Base-by-base conservation (phyloP, 495 filamentous ascomycete species). In the Durotheca rogersii region DNA sequence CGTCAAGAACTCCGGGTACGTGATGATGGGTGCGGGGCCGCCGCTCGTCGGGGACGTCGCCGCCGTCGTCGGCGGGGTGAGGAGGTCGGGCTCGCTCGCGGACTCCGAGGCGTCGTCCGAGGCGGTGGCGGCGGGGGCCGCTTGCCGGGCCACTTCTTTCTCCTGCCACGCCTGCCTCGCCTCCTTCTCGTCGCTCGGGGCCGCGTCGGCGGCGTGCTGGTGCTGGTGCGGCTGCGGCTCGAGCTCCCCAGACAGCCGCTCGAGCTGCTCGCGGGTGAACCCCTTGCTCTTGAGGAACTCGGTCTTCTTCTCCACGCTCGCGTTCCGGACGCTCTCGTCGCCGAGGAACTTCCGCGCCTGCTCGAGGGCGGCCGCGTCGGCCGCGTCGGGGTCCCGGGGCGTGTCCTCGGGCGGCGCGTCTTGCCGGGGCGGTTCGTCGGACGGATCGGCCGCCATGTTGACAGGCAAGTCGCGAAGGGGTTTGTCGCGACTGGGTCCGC, bases 1-100 rank as follows among this genome's bases (percentile, higher is more conserved):
- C 15, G 76, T 74, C 56, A 97, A 83, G 70, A 95, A 96, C 68
- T 98, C 93, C 37, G 93, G 93, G 70, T 96, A 97, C 17, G 93
- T 98, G 61, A 97, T 86, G 56, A 98, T 90, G n/a, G 92, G 94
- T 16, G 89, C 80, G 15, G 82, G 72, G 51, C 86, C 80, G 51
- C 86, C 80, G 60, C 66, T 52, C 68, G 56, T 60, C 14, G 52
- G 36, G 2, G 49, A 20, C 36, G 53, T 23, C n/a, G 34, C 21
- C 33, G 36, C 46, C 11, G 53, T 36, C 33, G 46, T n/a, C n/a
- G n/a, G n/a, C n/a, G n/a, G n/a, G n/a, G n/a, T n/a, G n/a, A n/a
- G n/a, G n/a, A n/a, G n/a, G n/a, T n/a, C n/a, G n/a, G n/a, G n/a
- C n/a, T n/a, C n/a, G n/a, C n/a, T n/a, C n/a, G n/a, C n/a, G n/a